Evolutionary conservation across 495 filamentous ascomycete species (phyloP).

Genomic region (Hypoxylon fuscum): DNA sequence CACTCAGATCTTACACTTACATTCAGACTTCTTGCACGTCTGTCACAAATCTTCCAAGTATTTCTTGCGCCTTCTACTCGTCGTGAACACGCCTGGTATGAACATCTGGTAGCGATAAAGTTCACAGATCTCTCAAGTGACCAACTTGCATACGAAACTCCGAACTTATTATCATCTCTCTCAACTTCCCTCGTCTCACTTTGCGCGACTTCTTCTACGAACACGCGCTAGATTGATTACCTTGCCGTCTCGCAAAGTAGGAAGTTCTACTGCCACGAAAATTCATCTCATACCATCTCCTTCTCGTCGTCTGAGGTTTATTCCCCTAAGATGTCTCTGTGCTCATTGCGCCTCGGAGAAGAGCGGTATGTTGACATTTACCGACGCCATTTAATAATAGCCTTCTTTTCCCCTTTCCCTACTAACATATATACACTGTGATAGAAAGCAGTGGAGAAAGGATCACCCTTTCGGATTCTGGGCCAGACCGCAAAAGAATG

Average conservation of each 20-base stretch:
- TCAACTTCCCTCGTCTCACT: slow-evolving; percentile 3
- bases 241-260: too few species aligned
- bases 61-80: too few species aligned
- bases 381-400: slow-evolving; percentile 33
- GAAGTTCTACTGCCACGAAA: too few species aligned
- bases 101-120: slow-evolving; percentile 2
- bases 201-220: slow-evolving; percentile 12
- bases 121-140: neutral
- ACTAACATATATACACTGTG: slow-evolving; percentile 16
- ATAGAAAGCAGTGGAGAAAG: slow-evolving; percentile 92
- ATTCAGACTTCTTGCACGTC: too few species aligned
- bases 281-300: too few species aligned
- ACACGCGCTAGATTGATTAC: too few species aligned
- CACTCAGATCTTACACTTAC: too few species aligned
- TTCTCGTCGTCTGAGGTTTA: neutral
- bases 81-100: too few species aligned
- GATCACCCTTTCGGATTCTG: slow-evolving; percentile 99
- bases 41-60: too few species aligned
- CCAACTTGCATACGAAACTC: slow-evolving; percentile 6
- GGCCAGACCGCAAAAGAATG: slow-evolving; percentile 82
- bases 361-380: slow-evolving; percentile 82
- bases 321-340: slow-evolving; percentile 76
- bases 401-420: neutral
- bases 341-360: slow-evolving; percentile 87
- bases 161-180: neutral